A percentile compares a stretch with the other conserved stretches of the same genome.
Evolutionary conservation across 1,139 yeast genomes (phyloP).

Genomic region (Candida tropicalis): DNA sequence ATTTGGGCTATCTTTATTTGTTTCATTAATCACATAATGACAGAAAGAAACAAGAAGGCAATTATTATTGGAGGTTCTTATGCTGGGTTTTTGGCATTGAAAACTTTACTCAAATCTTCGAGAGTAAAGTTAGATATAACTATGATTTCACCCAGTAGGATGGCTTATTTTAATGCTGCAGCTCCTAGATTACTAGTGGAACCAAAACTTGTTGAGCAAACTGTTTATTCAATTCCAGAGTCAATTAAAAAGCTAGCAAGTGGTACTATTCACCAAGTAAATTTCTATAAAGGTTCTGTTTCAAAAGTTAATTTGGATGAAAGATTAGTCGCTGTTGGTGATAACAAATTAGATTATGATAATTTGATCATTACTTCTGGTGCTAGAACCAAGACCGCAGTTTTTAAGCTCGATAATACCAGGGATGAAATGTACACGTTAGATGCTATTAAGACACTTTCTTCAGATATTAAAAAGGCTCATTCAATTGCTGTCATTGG

Average conservation of each 20-base stretch:
- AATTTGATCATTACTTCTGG: conserved; percentile 39
- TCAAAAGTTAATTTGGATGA: conserved; percentile 25
- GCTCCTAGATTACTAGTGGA: conserved; percentile 37
- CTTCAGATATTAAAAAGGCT: conserved; percentile 22
- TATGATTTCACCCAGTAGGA: conserved; percentile 23
- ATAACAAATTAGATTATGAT: conserved; percentile 25
- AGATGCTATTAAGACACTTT: conserved; percentile 19
- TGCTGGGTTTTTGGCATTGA: conserved; percentile 32
- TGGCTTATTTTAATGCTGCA: conserved; percentile 24
- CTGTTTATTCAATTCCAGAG: conserved; percentile 23
- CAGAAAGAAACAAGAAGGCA: conserved; percentile 15
- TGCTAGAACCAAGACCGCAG: conserved; percentile 23
- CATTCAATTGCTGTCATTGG: conserved; percentile 37
- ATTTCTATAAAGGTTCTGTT: conserved; percentile 26
- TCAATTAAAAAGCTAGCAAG: conserved; percentile 18
- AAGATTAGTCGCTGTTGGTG: conserved; percentile 12
- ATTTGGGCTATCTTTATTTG: no score
- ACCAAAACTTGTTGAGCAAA: conserved; percentile 21
- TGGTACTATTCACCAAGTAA: conserved; percentile 16
- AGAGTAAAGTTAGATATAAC: conserved; percentile 17
- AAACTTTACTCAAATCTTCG: conserved; percentile 17
- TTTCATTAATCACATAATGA: conserved; percentile 1
- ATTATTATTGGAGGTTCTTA: conserved; percentile 41
- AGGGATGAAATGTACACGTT: conserved; percentile 19
- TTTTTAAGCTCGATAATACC: conserved; percentile 27